Percentiles rank a stretch among this genome's conserved stretches.
These are phyloP conservation scores for Boletus vermiculosoides DNA, from an alignment of 768 basidiomycete genomes.

Conservation along the genomic window DNA sequence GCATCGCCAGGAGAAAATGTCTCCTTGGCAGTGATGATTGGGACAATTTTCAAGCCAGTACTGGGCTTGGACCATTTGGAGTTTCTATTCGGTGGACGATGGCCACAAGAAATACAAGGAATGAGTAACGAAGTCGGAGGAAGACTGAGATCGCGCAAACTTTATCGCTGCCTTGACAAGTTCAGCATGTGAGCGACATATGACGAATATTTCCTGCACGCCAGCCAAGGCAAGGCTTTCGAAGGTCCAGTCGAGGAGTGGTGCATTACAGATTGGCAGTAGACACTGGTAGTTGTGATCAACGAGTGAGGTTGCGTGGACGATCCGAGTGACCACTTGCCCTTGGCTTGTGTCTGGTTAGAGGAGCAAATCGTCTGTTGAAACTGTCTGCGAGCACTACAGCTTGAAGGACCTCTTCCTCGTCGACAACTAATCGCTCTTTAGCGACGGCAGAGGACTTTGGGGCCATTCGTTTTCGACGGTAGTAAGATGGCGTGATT, in stretches of 20 bases:
- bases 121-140: constrained; percentile 12
- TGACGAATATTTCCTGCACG: constrained; percentile 94
- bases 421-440: constrained; percentile 64
- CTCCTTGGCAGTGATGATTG: constrained; percentile 82
- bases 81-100: constrained; percentile 43
- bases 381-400: constrained; percentile 96
- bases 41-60: constrained; percentile 78
- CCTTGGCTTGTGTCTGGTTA: constrained; percentile 85
- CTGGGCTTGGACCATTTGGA: constrained; percentile 85
- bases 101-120: constrained; percentile 1
- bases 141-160: constrained; percentile 44
- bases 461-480: constrained; percentile 53
- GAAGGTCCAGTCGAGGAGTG: constrained; percentile 94
- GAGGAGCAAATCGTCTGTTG: constrained; percentile 88
- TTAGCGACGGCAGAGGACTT: constrained; percentile 54
- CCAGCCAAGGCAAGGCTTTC: constrained; percentile 93
- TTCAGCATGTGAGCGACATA: constrained; percentile 88
- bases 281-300: constrained; percentile 60
- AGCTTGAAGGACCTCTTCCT: constrained; percentile 89
- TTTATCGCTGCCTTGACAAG: constrained; percentile 81
- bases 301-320: constrained; percentile 13
- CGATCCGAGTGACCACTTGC: constrained; percentile 43
- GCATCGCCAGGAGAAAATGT: constrained; percentile 89
- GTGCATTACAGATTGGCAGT: constrained; percentile 90
- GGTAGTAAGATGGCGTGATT: neutral